phyloP scores from a whole-genome alignment of 2,329 filamentous ascomycete genomes.

The Stemphylium vesicarium region DNA sequence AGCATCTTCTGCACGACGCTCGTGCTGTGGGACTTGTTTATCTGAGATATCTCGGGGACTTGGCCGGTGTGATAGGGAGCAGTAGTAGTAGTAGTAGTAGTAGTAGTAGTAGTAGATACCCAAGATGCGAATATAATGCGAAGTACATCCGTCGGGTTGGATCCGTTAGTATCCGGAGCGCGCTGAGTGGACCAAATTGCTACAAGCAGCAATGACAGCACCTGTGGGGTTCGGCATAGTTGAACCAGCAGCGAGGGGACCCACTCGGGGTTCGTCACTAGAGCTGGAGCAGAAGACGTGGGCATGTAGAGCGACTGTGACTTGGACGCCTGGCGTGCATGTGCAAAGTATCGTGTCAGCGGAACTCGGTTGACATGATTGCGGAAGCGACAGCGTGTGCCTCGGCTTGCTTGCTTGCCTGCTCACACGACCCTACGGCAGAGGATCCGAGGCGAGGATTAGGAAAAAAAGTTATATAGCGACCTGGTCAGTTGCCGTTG shows the following conservation, averaged over 20 bases:
- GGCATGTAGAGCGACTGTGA: not conserved
- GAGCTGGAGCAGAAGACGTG: not conserved
- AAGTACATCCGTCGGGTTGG: not conserved
- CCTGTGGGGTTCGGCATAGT: conserved; percentile 15
- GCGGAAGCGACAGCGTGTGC: conserved; percentile 21
- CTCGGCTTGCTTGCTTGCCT: conserved; percentile 34
- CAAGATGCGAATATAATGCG: conserved; percentile 15
- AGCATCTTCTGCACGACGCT: conserved; percentile 54
- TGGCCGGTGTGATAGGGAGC: not conserved
- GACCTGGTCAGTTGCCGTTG: conserved; percentile 17
- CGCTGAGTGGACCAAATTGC: conserved; percentile 22
- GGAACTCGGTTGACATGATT: conserved; percentile 25
- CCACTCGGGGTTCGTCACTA: conserved; percentile 18
- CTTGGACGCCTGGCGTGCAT: conserved; percentile 21
- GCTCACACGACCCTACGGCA: conserved; percentile 19
- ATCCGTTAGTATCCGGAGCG: conserved; percentile 13
- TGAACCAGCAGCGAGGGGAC: conserved; percentile 14
- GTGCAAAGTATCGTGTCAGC: conserved; percentile 26
- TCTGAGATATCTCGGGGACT: conserved; percentile 36
- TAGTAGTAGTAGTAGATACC: conserved; percentile 9
- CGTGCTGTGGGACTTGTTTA: conserved; percentile 57
- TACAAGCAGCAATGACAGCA: conserved; percentile 26
- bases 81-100: not conserved
- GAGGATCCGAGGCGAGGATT: not conserved
- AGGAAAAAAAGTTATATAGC: conserved; percentile 18